phyloP scores from a whole-genome alignment of 108 stramenopile genomes.

The Pseudonitzschia multistriata region DNA sequence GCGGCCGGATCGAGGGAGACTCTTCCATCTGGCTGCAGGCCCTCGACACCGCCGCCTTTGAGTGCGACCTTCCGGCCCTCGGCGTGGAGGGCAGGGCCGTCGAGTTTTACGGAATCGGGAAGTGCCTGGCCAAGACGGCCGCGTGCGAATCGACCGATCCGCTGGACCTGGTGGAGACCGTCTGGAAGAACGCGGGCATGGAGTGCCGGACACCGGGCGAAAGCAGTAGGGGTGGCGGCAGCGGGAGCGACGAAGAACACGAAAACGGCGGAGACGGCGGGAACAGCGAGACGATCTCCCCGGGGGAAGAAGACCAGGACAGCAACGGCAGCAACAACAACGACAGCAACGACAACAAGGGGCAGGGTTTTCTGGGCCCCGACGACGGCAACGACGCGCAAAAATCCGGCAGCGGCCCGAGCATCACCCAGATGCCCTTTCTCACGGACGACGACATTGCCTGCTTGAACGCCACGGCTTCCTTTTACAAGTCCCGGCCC shows the following conservation, averaged over 20 bases:
- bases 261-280: neutral
- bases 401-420: neutral
- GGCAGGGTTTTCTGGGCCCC: neutral
- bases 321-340: neutral
- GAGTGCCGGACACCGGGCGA: neutral
- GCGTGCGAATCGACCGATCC: neutral
- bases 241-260: neutral
- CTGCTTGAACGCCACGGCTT: conserved; percentile 1
- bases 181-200: neutral
- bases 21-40: neutral
- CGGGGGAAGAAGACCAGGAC: neutral
- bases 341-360: neutral
- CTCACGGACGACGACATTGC: neutral
- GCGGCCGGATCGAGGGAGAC: neutral
- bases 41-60: neutral
- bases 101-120: neutral
- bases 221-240: neutral
- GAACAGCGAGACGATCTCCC: neutral
- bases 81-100: neutral
- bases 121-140: conserved; percentile 10
- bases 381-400: neutral
- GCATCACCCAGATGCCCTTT: neutral
- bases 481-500: neutral
- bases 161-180: neutral
- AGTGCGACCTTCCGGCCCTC: neutral